phyloP scores from a whole-genome alignment of 2,329 filamentous ascomycete species.

The Fusarium subglutinans region DNA sequence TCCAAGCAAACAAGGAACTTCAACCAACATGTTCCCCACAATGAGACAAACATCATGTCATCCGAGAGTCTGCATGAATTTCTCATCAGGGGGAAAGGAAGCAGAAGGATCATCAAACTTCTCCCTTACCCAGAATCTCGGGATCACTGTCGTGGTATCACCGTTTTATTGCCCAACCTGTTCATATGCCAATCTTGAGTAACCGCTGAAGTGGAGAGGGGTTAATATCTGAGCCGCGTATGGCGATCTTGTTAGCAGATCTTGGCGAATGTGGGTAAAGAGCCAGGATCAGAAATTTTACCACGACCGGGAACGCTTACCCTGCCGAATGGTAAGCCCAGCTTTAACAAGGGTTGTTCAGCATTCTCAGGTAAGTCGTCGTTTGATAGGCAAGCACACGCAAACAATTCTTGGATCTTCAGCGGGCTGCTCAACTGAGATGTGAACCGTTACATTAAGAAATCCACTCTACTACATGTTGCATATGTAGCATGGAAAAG shows the following conservation, averaged over 20 bases:
- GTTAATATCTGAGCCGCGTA: background rate
- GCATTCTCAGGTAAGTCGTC: background rate
- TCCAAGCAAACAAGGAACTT: background rate
- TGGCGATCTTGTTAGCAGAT: background rate
- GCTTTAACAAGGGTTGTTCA: background rate
- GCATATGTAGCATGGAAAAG: background rate
- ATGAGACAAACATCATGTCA: background rate
- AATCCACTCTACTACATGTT: background rate
- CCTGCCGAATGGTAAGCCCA: background rate
- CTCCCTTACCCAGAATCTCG: background rate
- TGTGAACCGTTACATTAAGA: background rate
- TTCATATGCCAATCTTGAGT: background rate
- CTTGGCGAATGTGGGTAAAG: background rate
- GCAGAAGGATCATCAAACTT: background rate
- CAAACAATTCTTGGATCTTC: background rate
- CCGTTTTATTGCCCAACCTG: background rate
- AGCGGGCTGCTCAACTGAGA: background rate
- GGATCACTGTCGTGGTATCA: background rate
- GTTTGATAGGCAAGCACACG: background rate
- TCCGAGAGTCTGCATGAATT: background rate
- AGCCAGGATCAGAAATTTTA: constrained; percentile 5
- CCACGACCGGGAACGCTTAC: background rate
- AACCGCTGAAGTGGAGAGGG: background rate
- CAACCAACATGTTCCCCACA: background rate
- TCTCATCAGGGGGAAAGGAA: background rate